Evolutionary conservation across 192 early-diverging fungal genomes (phyloP).

Genomic region (Obelidium mucronatum): DNA sequence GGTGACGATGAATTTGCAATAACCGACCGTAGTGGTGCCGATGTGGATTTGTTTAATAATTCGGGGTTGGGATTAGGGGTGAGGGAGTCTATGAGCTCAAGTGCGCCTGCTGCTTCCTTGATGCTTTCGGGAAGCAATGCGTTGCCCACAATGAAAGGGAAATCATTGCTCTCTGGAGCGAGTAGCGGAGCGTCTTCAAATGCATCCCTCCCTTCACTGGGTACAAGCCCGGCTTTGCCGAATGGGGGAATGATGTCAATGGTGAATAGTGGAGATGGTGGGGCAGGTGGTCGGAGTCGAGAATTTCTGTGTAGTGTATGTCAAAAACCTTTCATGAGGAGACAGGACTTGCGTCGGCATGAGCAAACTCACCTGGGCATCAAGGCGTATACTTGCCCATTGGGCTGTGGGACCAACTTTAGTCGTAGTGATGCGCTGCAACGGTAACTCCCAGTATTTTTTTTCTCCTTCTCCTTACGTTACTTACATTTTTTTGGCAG

Average conservation of each 20-base stretch:
- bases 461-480: neutral
- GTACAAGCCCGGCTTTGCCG: constrained; percentile 1
- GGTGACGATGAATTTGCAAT: neutral
- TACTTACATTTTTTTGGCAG: neutral
- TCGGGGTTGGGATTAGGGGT: neutral
- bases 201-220: constrained; percentile 9
- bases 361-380: constrained; percentile 28
- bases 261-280: neutral
- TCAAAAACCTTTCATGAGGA: constrained; percentile 26
- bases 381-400: constrained; percentile 30
- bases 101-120: neutral
- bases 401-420: constrained; percentile 31
- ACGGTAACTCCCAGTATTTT: constrained; percentile 3
- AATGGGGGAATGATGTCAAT: neutral
- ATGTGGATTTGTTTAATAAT: neutral
- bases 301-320: constrained; percentile 28
- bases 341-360: constrained; percentile 28
- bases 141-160: neutral
- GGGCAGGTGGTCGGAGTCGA: neutral
- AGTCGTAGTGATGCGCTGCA: constrained; percentile 24
- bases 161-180: neutral
- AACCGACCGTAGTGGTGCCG: neutral
- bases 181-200: neutral
- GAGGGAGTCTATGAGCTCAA: too few species aligned
- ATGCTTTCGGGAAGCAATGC: neutral